Base-by-base conservation (phyloP, 2,329 filamentous ascomycete genomes). In the Ascochyta koolunga region DNA sequence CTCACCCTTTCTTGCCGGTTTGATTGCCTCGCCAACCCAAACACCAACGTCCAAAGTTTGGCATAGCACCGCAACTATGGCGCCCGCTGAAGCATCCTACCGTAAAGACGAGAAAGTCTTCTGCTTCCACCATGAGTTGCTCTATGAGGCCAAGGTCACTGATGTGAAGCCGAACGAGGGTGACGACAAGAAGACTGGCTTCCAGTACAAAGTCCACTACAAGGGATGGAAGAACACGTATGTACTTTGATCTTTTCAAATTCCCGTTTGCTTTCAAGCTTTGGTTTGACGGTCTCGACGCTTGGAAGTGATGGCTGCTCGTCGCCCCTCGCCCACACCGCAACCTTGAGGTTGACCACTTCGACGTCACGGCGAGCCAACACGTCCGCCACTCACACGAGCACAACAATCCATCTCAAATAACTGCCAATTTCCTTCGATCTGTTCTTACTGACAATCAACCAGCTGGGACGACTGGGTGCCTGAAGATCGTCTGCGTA, bases 141-240 rank as follows among this genome's bases (percentile, higher is more conserved):
- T 99, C 45, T 99, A 99, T 73, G 95, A 99, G 77, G 95, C 95
- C 63, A 98, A 98, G 78, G 88, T 99, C 46, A 85, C 96, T 61
- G 93, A 97, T 61, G 82, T 90, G 27, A 86, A 83, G 65, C 78
- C 80, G 74, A 81, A 83, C 68, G 85, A 88, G 56, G 73, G 78
- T 6, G 80, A 80, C 38, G 88, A 88, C 69, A 88, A 89, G 76
- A 87, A 86, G 73, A 88, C 88, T 57, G 86, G 89, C 29, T 92
- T 86, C 71, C 86, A 91, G 73, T 99, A 96, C 79, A 90, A 90
- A 71, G 90, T 99, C 50, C 95, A 99, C 78, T 99, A 99, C 81
- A 98, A 98, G 78, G 95, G 95, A 70, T 99, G 95, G 95, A 99
- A 99, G 82, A 93, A 93, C 76, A 97, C 92, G 83, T 90, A 79